Conservation (phyloP, 2,329 filamentous ascomycete species). For the Hymenoscyphus fraxineus region DNA sequence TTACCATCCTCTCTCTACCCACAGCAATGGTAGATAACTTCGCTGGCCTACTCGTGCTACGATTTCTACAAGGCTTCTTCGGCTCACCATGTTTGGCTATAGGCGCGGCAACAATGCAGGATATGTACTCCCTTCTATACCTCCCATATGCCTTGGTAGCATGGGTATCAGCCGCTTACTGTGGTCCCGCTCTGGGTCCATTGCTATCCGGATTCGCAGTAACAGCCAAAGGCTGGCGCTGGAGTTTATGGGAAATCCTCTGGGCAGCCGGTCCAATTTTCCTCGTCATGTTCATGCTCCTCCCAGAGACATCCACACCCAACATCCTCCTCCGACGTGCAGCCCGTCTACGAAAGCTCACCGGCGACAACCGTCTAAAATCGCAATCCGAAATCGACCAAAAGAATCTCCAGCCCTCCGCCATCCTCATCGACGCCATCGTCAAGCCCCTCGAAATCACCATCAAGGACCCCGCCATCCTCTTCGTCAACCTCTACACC, state of each 20-base stretch:
- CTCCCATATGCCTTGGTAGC: slow-evolving; percentile 56
- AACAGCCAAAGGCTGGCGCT: slow-evolving; percentile 56
- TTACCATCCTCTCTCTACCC: slow-evolving; percentile 63
- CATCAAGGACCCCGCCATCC: slow-evolving; percentile 57
- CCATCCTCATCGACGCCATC: slow-evolving; percentile 51
- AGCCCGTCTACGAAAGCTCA: slow-evolving; percentile 56
- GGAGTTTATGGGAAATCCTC: slow-evolving; percentile 61
- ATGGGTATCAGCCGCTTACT: slow-evolving; percentile 54
- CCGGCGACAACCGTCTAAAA: slow-evolving; percentile 52
- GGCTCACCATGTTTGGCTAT: slow-evolving; percentile 63
- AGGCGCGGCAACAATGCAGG: slow-evolving; percentile 48
- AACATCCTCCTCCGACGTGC: slow-evolving; percentile 61
- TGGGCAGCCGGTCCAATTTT: slow-evolving; percentile 58
- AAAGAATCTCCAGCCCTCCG: slow-evolving; percentile 45
- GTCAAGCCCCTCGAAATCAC: slow-evolving; percentile 59
- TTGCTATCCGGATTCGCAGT: slow-evolving; percentile 59
- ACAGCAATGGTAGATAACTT: slow-evolving; percentile 61
- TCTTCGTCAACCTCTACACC: slow-evolving; percentile 60
- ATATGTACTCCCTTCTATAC: slow-evolving; percentile 52
- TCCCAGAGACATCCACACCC: slow-evolving; percentile 59
- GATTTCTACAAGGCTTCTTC: slow-evolving; percentile 64
- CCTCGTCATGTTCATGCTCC: slow-evolving; percentile 56
- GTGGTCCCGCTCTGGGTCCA: slow-evolving; percentile 54
- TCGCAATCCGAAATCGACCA: slow-evolving; percentile 63
- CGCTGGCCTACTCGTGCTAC: slow-evolving; percentile 58